These are phyloP conservation scores for Penicillium subrubescens DNA, from an alignment of 495 filamentous ascomycete species.

Conservation along the genomic window DNA sequence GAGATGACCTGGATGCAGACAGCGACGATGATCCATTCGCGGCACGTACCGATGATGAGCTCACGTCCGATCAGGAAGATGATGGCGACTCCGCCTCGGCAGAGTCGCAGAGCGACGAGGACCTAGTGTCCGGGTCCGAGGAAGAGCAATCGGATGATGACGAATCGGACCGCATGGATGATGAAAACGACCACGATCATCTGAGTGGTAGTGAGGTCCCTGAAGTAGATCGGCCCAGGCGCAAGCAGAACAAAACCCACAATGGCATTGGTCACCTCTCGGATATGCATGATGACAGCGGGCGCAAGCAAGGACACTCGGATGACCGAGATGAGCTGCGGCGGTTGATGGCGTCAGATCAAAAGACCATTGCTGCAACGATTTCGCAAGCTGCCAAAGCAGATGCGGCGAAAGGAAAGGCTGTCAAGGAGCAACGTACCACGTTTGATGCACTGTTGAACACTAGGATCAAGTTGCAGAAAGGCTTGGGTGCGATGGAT, in stretches of 20 bases:
- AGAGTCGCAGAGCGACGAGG: conserved; percentile 9
- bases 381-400: conserved; percentile 73
- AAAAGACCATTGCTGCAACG: conserved; percentile 66
- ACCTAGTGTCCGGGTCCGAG: not conserved
- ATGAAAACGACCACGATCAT: conserved; percentile 17
- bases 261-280: not conserved
- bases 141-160: conserved; percentile 3
- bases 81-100: conserved; percentile 23
- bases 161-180: not conserved
- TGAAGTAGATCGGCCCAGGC: conserved; percentile 18
- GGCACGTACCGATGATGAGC: conserved; percentile 27
- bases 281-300: not conserved
- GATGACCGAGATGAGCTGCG: conserved; percentile 60
- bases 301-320: not conserved
- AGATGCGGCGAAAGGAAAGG: conserved; percentile 81
- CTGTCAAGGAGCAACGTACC: conserved; percentile 79
- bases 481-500: conserved; percentile 80
- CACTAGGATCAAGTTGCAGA: conserved; percentile 86
- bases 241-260: not conserved
- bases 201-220: conserved; percentile 24
- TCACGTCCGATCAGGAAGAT: conserved; percentile 30
- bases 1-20: conserved; percentile 62
- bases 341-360: conserved; percentile 70
- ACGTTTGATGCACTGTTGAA: conserved; percentile 87
- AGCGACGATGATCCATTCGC: conserved; percentile 50